Evolutionary conservation across 306 rosid genomes (phyloP).

Genomic region (Abrus pulchellus): DNA sequence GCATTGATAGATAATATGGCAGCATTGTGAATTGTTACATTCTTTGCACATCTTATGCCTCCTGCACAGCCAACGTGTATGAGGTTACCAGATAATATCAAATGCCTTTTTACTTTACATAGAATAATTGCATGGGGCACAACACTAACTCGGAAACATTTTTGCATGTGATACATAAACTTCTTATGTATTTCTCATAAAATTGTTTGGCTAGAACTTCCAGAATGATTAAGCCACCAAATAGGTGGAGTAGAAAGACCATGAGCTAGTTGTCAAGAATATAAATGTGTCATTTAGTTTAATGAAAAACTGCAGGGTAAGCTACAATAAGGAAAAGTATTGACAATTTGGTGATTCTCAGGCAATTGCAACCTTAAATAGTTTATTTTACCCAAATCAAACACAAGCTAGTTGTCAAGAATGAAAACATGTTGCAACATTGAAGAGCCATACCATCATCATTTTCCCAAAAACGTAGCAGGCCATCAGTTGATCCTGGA

Average conservation of each 20-base stretch:
- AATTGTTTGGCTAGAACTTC: neutral
- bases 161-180: slow-evolving; percentile 24
- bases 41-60: slow-evolving; percentile 86
- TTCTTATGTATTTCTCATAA: slow-evolving; percentile 16
- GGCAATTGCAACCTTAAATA: slow-evolving; percentile 29
- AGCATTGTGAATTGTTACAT: slow-evolving; percentile 84
- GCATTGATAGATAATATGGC: slow-evolving; percentile 91
- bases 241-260: slow-evolving; percentile 17
- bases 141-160: slow-evolving; percentile 31
- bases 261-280: slow-evolving; percentile 24
- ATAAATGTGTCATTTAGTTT: neutral
- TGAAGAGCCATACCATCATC: slow-evolving; percentile 75
- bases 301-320: slow-evolving; percentile 37
- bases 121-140: slow-evolving; percentile 23
- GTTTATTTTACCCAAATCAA: slow-evolving; percentile 8
- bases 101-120: slow-evolving; percentile 31
- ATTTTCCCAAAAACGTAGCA: slow-evolving; percentile 96
- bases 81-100: slow-evolving; percentile 31
- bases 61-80: slow-evolving; percentile 62
- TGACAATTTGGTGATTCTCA: slow-evolving; percentile 28
- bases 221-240: slow-evolving; percentile 36
- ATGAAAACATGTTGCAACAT: slow-evolving; percentile 35
- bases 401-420: slow-evolving; percentile 39
- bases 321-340: slow-evolving; percentile 13
- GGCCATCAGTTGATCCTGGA: slow-evolving; percentile 96